These are phyloP conservation scores for Lobulomyces angularis DNA, from an alignment of 192 early-diverging fungal genomes.

Conservation along the genomic window DNA sequence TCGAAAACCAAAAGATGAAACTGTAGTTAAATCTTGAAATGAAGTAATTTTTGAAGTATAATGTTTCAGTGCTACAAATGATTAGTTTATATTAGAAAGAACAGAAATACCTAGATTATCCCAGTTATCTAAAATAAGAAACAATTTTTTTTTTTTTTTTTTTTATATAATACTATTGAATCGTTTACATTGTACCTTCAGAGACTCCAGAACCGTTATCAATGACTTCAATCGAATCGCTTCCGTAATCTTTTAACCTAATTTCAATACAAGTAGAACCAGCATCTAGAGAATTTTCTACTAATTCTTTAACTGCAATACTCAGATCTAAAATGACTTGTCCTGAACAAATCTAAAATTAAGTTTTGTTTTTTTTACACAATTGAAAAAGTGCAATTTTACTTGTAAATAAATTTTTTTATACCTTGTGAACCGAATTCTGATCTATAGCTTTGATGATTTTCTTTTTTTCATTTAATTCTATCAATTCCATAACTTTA, in stretches of 20 bases:
- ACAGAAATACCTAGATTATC: too few species aligned
- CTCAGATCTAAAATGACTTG: slow-evolving; percentile 79
- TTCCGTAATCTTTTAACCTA: slow-evolving; percentile 64
- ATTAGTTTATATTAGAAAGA: neutral
- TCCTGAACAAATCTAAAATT: slow-evolving; percentile 71
- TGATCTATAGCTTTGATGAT: slow-evolving; percentile 36
- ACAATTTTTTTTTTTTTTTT: neutral
- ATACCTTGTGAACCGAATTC: slow-evolving; percentile 53
- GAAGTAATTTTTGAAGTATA: slow-evolving; percentile 71
- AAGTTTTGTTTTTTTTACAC: too few species aligned
- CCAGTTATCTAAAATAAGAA: slow-evolving; percentile 7
- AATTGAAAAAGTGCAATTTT: neutral
- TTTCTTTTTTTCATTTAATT: too few species aligned
- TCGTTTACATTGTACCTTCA: neutral
- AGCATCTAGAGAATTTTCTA: slow-evolving; percentile 92
- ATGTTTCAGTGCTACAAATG: slow-evolving; percentile 58
- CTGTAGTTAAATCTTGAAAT: slow-evolving; percentile 65
- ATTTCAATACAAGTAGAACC: slow-evolving; percentile 71
- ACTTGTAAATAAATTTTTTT: neutral
- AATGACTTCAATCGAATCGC: slow-evolving; percentile 56
- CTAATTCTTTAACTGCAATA: slow-evolving; percentile 79
- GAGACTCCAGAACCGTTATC: slow-evolving; percentile 7
- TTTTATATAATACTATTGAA: neutral
- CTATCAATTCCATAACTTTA: too few species aligned
- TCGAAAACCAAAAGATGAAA: slow-evolving; percentile 81